Evolutionary conservation across 164 flowering plant species (phyloP).

Genomic region (Dillenia turbinata): DNA sequence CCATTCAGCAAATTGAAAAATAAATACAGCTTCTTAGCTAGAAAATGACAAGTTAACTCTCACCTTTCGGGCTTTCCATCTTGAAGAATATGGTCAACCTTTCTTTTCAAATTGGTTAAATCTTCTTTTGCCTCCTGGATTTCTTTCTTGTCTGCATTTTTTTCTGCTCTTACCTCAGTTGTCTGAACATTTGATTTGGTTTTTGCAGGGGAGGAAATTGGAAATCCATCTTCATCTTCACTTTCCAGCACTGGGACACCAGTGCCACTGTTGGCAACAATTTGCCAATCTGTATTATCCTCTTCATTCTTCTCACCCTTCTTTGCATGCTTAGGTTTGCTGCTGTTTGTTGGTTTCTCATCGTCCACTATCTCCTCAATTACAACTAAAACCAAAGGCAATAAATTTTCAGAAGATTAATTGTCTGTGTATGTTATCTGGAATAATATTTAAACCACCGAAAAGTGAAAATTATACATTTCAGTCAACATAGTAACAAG

Average conservation of each 20-base stretch:
- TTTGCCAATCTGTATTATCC: constrained; percentile 29
- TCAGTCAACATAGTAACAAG: too few species aligned
- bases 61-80: constrained; percentile 46
- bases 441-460: too few species aligned
- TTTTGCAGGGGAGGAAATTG: constrained; percentile 31
- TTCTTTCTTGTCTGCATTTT: constrained; percentile 21
- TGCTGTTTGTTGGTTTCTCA: constrained; percentile 43
- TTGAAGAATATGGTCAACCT: constrained; percentile 27
- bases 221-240: constrained; percentile 99
- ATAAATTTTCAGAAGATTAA: neutral
- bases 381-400: constrained; percentile 40
- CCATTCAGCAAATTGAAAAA: too few species aligned
- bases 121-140: constrained; percentile 31
- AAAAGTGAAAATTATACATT: too few species aligned
- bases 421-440: too few species aligned
- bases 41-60: neutral
- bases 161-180: constrained; percentile 16
- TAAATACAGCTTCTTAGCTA: too few species aligned
- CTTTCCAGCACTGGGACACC: constrained; percentile 41
- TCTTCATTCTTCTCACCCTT: constrained; percentile 30
- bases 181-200: constrained; percentile 14
- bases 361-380: constrained; percentile 90
- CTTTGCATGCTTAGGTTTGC: constrained; percentile 23
- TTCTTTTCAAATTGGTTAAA: constrained; percentile 36
- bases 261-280: constrained; percentile 33